phyloP scores from a whole-genome alignment of 176 grass and related monocot species.

The Thalia dealbata region DNA sequence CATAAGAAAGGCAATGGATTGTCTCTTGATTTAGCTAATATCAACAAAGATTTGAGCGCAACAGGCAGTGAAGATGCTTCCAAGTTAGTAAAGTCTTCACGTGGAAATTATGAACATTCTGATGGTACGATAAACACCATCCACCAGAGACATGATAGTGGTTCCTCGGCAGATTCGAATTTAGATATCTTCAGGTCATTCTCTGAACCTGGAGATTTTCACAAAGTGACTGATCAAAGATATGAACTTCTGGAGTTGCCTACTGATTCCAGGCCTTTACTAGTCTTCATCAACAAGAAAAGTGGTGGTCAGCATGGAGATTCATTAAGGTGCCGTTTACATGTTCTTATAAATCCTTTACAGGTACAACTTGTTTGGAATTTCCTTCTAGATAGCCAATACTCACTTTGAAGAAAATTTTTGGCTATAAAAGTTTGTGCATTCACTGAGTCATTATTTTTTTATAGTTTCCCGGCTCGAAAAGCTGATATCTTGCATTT shows the following conservation, averaged over 20 bases:
- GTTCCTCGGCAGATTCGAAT: constrained; percentile 22
- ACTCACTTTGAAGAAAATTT: not conserved
- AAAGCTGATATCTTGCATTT: not conserved
- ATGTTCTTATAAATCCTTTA: constrained; percentile 80
- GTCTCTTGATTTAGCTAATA: constrained; percentile 20
- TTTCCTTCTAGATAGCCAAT: not conserved
- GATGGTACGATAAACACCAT: constrained; percentile 21
- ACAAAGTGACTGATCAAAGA: constrained; percentile 7
- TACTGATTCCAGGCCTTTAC: constrained; percentile 62
- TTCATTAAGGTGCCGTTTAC: constrained; percentile 54
- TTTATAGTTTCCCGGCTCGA: not conserved
- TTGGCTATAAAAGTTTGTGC: too few relatives aligned
- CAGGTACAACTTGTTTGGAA: constrained; percentile 34
- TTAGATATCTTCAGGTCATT: constrained; percentile 18
- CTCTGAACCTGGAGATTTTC: constrained; percentile 17
- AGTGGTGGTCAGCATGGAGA: constrained; percentile 69
- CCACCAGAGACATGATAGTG: constrained; percentile 27
- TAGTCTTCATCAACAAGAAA: constrained; percentile 93
- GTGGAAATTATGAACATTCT: constrained; percentile 25
- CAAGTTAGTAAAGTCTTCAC: constrained; percentile 20
- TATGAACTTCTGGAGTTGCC: constrained; percentile 48
- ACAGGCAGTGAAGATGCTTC: constrained; percentile 34
- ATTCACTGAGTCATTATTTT: not conserved
- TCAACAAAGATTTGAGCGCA: constrained; percentile 28
- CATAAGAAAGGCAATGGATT: constrained; percentile 29